Base-by-base conservation (phyloP, 2,329 filamentous ascomycete species). In the Colletotrichum sp. region DNA sequence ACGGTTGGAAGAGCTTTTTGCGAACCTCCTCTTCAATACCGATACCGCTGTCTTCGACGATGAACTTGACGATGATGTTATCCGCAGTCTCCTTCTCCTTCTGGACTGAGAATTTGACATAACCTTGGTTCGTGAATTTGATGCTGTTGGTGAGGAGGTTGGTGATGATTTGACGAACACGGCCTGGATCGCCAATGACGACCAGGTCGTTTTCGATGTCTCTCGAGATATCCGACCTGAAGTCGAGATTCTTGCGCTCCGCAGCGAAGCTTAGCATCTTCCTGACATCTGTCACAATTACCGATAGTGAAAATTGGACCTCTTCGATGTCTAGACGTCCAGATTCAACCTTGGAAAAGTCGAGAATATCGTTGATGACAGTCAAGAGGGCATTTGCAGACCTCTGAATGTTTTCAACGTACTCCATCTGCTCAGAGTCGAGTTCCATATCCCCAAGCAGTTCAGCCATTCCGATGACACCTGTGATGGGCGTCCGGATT, bases 221-320 rank as follows among this genome's bases (percentile, higher is more conserved):
- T 1, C 88, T 85, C 8, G 91, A 89, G 68, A 95, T 91, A 61
- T 93, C 90, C 32, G 90, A 91, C 52, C 90, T 88, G 80, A 96
- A 96, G 10, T 91, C 91, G 6, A 98, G 87, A 56, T 94, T 94
- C 81, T 97, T 95, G 36, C 94, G 91, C 79, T 94, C 91, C 2
- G 96, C 95, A 2, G 94, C 95, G 79, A 97, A 97, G 56, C 94
- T 92, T 78, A 97, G 91, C 95, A 97, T 97, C 82, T 96, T 95
- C 68, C 92, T 94, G 24, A 97, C 94, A 81, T 97, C 95, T 62
- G 93, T 89, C 8, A 96, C 91, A 15, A 95, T 91, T 2, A 95
- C 88, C 0, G 92, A 93, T 3, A 96, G 86, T 32, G 93, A 95
- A 79, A 96, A 96, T 76, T 95, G 94, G 1, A 96, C 94, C 79